Conservation (phyloP, 495 filamentous ascomycete species). For the Penicillium canariense region DNA sequence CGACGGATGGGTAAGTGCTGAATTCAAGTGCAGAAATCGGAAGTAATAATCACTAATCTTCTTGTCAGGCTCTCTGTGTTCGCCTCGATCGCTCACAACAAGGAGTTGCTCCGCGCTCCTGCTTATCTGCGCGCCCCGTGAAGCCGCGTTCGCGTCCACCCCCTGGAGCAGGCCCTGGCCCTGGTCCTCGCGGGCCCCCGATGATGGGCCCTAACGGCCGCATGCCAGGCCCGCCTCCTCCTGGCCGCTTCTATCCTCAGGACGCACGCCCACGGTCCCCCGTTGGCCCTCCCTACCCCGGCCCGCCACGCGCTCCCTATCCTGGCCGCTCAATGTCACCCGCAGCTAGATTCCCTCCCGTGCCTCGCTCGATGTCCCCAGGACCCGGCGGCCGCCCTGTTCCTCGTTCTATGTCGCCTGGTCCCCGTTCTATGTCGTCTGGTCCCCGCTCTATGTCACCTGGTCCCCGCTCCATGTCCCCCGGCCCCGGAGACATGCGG, state of each 20-base stretch:
- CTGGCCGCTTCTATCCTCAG: constrained; percentile 39
- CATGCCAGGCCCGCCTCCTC: constrained; percentile 19
- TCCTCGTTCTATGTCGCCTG: constrained; percentile 4
- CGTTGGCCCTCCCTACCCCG: constrained; percentile 22
- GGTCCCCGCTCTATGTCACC: constrained; percentile 16
- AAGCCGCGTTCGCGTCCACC: constrained; percentile 72
- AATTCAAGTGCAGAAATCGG: background rate
- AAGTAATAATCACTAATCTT: constrained; percentile 35
- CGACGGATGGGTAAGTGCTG: constrained; percentile 85
- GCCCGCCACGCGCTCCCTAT: constrained; percentile 36
- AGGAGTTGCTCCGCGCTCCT: constrained; percentile 90
- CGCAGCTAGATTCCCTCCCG: constrained; percentile 11
- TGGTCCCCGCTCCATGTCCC: constrained; percentile 36
- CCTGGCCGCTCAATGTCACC: constrained; percentile 30
- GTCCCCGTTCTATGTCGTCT: constrained; percentile 23
- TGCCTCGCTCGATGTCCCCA: constrained; percentile 19
- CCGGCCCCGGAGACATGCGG: constrained; percentile 39
- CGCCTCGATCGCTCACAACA: constrained; percentile 86
- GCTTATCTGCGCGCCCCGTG: constrained; percentile 86
- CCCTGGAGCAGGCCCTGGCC: constrained; percentile 48
- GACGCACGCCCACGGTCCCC: constrained; percentile 43
- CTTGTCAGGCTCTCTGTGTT: constrained; percentile 74
- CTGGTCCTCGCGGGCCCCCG: constrained; percentile 47
- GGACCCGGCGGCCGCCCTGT: constrained; percentile 10
- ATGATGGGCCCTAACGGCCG: constrained; percentile 53